These are phyloP conservation scores for Trametes gibbosa DNA, from an alignment of 768 basidiomycete species.

Conservation along the genomic window DNA sequence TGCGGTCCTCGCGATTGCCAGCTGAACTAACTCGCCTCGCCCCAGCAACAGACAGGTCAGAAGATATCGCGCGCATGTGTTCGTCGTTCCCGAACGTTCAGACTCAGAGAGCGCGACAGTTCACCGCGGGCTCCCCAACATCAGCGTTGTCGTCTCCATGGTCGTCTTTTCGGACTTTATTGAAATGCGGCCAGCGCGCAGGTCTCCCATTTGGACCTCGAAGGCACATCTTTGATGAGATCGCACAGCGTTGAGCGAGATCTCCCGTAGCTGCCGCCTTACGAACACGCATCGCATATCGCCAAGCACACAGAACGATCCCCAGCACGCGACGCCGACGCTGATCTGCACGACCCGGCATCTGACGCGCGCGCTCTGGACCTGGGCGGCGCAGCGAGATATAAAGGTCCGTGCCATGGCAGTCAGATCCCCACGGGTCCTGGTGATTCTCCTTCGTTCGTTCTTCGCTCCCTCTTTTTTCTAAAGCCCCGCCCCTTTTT, in stretches of 20 bases:
- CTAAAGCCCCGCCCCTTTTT: conserved; percentile 4
- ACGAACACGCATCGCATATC: neutral
- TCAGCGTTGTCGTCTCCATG: too few species aligned
- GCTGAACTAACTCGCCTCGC: neutral
- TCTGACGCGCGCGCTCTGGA: neutral
- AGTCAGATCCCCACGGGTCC: conserved; percentile 5
- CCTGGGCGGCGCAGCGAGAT: neutral
- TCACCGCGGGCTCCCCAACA: too few species aligned
- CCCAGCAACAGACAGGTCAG: too few species aligned
- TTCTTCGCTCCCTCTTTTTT: conserved; percentile 4
- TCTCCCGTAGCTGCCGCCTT: neutral
- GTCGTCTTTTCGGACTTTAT: neutral
- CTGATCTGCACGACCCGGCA: conserved; percentile 3
- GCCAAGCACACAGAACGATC: conserved; percentile 5
- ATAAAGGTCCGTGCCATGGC: neutral
- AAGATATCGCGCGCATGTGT: too few species aligned
- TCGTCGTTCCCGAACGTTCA: too few species aligned
- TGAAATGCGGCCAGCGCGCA: neutral
- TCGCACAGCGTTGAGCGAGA: conserved; percentile 4
- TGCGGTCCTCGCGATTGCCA: neutral
- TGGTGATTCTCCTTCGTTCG: conserved; percentile 18
- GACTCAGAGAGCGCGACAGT: too few species aligned
- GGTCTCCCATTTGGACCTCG: neutral
- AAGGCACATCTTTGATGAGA: conserved; percentile 9
- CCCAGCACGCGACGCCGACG: conserved; percentile 2